Percentiles rank a stretch among this genome's conserved stretches.
Conservation (phyloP, 106 monocot species). For the Agapanthus africanus region DNA sequence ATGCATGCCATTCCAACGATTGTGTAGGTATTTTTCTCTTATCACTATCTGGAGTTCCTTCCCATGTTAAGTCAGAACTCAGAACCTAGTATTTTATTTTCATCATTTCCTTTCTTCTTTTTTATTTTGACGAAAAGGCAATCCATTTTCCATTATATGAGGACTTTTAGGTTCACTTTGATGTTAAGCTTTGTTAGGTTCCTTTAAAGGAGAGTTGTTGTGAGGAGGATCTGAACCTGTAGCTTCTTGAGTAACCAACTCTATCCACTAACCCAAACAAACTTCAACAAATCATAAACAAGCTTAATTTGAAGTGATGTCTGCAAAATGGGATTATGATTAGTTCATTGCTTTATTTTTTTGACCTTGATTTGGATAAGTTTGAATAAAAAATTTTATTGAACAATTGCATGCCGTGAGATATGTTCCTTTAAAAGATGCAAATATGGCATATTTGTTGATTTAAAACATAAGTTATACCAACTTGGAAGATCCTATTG, state of each 20-base stretch:
- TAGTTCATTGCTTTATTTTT: neutral
- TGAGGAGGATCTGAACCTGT: neutral
- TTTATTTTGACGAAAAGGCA: neutral
- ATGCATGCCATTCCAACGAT: neutral
- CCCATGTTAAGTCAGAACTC: neutral
- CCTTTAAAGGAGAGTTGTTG: neutral
- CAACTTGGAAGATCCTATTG: no score
- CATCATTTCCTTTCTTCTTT: neutral
- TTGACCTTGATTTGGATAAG: no score
- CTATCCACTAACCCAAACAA: neutral
- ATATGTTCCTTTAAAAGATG: no score
- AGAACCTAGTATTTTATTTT: no score
- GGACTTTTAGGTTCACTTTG: neutral
- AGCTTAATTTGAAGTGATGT: neutral
- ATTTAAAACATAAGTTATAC: no score
- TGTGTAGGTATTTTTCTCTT: neutral
- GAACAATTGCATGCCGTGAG: no score
- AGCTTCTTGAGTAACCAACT: neutral
- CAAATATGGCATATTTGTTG: no score
- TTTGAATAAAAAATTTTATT: no score
- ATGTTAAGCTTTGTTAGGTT: neutral
- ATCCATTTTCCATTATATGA: neutral
- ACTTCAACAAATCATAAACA: neutral
- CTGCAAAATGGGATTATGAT: neutral
- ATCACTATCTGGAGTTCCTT: neutral